phyloP scores from a whole-genome alignment of 352 stramenopile species.

The Phytopythium chamaehyphon region DNA sequence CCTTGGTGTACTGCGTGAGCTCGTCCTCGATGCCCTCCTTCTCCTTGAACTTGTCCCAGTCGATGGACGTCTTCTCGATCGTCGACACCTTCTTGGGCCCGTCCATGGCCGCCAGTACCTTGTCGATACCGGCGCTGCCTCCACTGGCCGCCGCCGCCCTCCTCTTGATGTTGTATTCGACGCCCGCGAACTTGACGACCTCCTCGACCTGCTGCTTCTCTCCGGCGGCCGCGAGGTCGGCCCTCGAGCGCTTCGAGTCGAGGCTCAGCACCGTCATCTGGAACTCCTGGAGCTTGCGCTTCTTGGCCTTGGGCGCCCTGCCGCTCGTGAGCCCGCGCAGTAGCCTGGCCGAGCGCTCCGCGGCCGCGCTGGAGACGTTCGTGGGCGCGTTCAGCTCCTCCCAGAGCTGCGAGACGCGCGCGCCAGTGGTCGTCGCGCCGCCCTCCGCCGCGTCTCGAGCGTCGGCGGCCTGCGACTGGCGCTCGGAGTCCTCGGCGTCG shows the following conservation, averaged over 20 bases:
- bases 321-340: constrained; percentile 47
- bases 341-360: constrained; percentile 50
- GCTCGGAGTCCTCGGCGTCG: constrained; percentile 6
- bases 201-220: constrained; percentile 37
- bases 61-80: constrained; percentile 93
- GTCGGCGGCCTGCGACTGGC: constrained; percentile 8
- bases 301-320: constrained; percentile 27
- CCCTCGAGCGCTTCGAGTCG: constrained; percentile 47
- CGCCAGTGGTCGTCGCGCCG: constrained; percentile 21
- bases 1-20: constrained; percentile 90
- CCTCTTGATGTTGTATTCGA: constrained; percentile 61
- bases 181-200: constrained; percentile 82
- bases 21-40: constrained; percentile 91
- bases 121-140: constrained; percentile 57
- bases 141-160: neutral
- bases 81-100: constrained; percentile 91
- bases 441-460: neutral
- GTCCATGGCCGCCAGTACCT: constrained; percentile 83
- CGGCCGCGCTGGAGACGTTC: constrained; percentile 42
- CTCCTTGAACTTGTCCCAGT: constrained; percentile 96
- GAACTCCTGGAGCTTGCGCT: constrained; percentile 71
- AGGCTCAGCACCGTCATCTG: constrained; percentile 65
- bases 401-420: constrained; percentile 50
- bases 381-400: constrained; percentile 61
- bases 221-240: constrained; percentile 29